Conservation (phyloP, 208 protist genomes). For the Phytomonas sp. region DNA sequence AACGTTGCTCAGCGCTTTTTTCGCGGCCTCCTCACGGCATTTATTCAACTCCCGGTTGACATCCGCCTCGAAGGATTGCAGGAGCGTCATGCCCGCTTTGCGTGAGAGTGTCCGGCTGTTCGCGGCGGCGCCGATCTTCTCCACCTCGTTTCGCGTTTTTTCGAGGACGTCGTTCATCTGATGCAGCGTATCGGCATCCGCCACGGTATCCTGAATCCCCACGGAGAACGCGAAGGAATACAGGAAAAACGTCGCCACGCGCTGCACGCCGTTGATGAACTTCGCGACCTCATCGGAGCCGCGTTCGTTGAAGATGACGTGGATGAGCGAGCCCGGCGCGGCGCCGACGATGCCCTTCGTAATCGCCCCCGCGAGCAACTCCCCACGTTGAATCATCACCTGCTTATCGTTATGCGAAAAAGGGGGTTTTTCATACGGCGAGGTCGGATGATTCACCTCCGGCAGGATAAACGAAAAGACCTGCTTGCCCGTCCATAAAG, state of each 20-base stretch:
- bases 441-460: constrained; percentile 84
- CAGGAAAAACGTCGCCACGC: constrained; percentile 97
- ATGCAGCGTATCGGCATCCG: constrained; percentile 86
- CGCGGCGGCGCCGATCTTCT: constrained; percentile 87
- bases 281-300: constrained; percentile 90
- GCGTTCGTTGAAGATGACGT: constrained; percentile 96
- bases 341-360: constrained; percentile 90
- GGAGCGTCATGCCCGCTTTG: constrained; percentile 92
- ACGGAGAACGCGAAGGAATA: constrained; percentile 95
- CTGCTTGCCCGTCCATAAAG: constrained; percentile 99
- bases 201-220: constrained; percentile 98
- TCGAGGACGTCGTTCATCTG: constrained; percentile 90
- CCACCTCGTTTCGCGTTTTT: constrained; percentile 84
- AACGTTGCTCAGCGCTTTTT: constrained; percentile 77
- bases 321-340: constrained; percentile 89
- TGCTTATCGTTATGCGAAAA: constrained; percentile 80
- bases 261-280: constrained; percentile 93
- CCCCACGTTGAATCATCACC: constrained; percentile 90
- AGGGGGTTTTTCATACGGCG: constrained; percentile 42
- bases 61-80: constrained; percentile 98
- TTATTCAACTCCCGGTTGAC: constrained; percentile 95
- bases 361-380: constrained; percentile 86
- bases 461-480: constrained; percentile 97
- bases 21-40: constrained; percentile 87
- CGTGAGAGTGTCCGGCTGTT: constrained; percentile 91